A percentile compares a stretch with the other conserved stretches of the same genome.
phyloP scores from a whole-genome alignment of 1,284 basidiomycete genomes.

The Papiliotrema nemorosa region DNA sequence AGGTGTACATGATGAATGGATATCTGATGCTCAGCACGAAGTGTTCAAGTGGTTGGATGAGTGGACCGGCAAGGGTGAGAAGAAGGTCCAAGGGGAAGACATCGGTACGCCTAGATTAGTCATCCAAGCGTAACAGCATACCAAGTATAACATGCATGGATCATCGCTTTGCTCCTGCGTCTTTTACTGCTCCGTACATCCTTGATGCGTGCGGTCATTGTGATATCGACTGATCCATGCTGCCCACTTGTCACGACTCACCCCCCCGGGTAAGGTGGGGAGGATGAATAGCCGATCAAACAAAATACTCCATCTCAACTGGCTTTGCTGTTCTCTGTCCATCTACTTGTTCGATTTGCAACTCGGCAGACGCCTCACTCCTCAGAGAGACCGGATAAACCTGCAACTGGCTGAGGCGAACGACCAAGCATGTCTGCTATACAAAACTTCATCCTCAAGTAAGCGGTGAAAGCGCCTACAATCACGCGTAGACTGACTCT shows the following conservation, averaged over 20 bases:
- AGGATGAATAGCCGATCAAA: too few relatives aligned
- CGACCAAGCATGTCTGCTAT: conserved; percentile 19
- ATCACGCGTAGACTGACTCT: not conserved
- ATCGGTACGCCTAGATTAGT: not conserved
- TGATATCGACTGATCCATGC: too few relatives aligned
- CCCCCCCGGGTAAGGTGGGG: too few relatives aligned
- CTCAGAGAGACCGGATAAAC: too few relatives aligned
- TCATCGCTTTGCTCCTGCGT: not conserved
- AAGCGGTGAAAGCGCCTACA: not conserved
- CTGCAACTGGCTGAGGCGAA: too few relatives aligned
- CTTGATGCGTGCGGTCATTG: too few relatives aligned
- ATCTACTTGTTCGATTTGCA: too few relatives aligned
- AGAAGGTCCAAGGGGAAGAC: not conserved
- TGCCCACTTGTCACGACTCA: too few relatives aligned
- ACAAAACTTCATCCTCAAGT: conserved; percentile 27
- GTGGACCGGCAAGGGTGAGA: conserved; percentile 56
- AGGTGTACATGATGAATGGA: not conserved
- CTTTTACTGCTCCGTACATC: too few relatives aligned
- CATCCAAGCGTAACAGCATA: not conserved
- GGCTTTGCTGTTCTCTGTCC: too few relatives aligned
- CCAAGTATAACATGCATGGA: not conserved
- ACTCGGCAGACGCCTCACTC: too few relatives aligned
- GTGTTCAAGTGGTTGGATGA: conserved; percentile 82
- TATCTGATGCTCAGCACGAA: conserved; percentile 65
- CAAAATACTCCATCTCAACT: too few relatives aligned